A percentile compares a stretch with the other conserved stretches of the same genome.
Evolutionary conservation across 129 eudicot species (phyloP).

Genomic region (Escallonia rubra): DNA sequence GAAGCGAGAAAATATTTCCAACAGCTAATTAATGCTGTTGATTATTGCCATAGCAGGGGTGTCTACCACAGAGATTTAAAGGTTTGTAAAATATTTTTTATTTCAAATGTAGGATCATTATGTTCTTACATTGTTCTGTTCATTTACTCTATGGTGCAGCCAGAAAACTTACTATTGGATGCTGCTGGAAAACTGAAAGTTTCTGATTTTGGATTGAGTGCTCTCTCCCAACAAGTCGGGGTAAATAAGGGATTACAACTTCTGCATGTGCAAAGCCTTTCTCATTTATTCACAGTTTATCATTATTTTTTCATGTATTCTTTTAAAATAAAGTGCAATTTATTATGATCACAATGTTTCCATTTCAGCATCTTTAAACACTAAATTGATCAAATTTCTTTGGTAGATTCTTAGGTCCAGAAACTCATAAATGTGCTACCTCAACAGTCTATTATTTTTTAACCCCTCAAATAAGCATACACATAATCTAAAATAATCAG

Average conservation of each 20-base stretch:
- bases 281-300: neutral
- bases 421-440: too few relatives aligned
- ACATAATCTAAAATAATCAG: too few relatives aligned
- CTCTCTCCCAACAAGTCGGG: constrained; percentile 91
- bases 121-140: neutral
- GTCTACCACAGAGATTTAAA: constrained; percentile 94
- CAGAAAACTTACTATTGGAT: constrained; percentile 91
- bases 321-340: too few relatives aligned
- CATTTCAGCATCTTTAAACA: too few relatives aligned
- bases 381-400: too few relatives aligned
- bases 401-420: too few relatives aligned
- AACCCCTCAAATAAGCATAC: too few relatives aligned
- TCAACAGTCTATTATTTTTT: too few relatives aligned
- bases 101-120: neutral
- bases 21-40: constrained; percentile 92
- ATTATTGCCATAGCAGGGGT: constrained; percentile 98
- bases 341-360: too few relatives aligned
- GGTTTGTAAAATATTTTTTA: constrained; percentile 28
- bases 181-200: constrained; percentile 87
- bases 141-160: constrained; percentile 39
- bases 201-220: constrained; percentile 97
- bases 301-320: too few relatives aligned
- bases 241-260: constrained; percentile 30
- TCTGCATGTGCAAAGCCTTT: neutral
- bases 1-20: constrained; percentile 95